These are phyloP conservation scores for Sporisorium graminicola DNA, from an alignment of 1,284 basidiomycete species.

Conservation along the genomic window DNA sequence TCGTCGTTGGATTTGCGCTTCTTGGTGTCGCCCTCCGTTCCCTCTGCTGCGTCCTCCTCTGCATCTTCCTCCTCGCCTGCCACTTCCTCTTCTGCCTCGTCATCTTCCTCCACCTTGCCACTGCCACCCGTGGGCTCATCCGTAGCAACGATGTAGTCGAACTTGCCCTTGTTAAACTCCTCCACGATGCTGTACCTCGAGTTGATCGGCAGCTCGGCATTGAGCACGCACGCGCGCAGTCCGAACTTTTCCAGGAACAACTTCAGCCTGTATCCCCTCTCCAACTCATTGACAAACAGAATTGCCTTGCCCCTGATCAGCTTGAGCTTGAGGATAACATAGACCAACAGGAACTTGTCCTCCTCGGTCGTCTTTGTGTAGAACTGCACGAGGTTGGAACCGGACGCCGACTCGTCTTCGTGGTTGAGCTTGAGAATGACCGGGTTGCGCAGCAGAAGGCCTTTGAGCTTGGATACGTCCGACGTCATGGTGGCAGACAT, in stretches of 20 bases:
- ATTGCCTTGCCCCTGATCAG: constrained; percentile 96
- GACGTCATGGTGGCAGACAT: constrained; percentile 99
- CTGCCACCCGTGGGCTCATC: constrained; percentile 77
- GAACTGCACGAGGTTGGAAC: constrained; percentile 60
- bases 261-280: constrained; percentile 92
- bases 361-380: constrained; percentile 77
- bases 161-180: constrained; percentile 98
- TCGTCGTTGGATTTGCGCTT: too few relatives aligned
- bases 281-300: constrained; percentile 96
- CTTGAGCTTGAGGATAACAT: constrained; percentile 93
- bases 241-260: constrained; percentile 98
- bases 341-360: constrained; percentile 94
- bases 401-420: constrained; percentile 38
- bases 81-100: constrained; percentile 30
- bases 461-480: constrained; percentile 91
- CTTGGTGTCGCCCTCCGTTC: constrained; percentile 19
- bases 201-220: constrained; percentile 94
- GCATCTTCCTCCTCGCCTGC: constrained; percentile 1
- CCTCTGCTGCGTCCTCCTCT: constrained; percentile 11
- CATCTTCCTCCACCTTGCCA: constrained; percentile 45
- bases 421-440: constrained; percentile 73
- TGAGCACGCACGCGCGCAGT: constrained; percentile 94
- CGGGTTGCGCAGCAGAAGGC: constrained; percentile 86
- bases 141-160: constrained; percentile 98
- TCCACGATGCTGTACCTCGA: constrained; percentile 97